Evolutionary conservation across 2,329 filamentous ascomycete species (phyloP), one percentile per base, ranked within the genome.

Genomic region (Cladorrhinum sp.): DNA sequence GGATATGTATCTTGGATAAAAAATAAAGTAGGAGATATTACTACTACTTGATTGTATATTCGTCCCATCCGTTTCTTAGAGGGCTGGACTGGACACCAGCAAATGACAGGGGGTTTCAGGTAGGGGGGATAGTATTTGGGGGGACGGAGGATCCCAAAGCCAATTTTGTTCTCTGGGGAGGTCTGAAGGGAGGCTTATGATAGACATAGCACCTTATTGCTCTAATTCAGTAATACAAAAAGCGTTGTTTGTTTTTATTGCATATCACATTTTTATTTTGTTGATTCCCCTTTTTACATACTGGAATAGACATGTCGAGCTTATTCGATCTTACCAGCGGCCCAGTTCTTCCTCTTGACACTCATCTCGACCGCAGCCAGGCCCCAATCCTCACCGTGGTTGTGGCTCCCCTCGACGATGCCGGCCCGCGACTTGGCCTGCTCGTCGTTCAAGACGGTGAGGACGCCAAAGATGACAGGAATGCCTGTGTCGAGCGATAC

Each of bases 301-400:
- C 36, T n/a, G 28, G 10, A 23, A 18, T 48, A 2, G 4, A 26
- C 20, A 62, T 63, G 63, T 64, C 65, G 65, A 3, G 21, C 49
- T 55, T 71, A 77, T 62, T 82, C 80, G 58, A 85, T 78, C 71
- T 79, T 82, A 50, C 93, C 93, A 65, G 88, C 84, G 2, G 85
- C 84, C 94, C 93, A 98, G 55, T 86, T 88, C 75, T 82, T 89
- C 73, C 90, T 86, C 86, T 96, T 98, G 18, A 90, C 84, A 5
- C 90, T 93, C 80, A 99, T 83, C 81, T 99, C 95, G 33, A 99
- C 95, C 5, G 95, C 95, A 20, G 94, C 95, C 68, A 86, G 82
- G 2, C 95, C 95, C 95, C 95, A 99, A 75, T 98, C 94, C 78
- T 95, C 89, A 26, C 95, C 95, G 77, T 99, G 94, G 77, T 98